Conservation (phyloP, 2,329 filamentous ascomycete genomes). For the Aspergillus amoenus region DNA sequence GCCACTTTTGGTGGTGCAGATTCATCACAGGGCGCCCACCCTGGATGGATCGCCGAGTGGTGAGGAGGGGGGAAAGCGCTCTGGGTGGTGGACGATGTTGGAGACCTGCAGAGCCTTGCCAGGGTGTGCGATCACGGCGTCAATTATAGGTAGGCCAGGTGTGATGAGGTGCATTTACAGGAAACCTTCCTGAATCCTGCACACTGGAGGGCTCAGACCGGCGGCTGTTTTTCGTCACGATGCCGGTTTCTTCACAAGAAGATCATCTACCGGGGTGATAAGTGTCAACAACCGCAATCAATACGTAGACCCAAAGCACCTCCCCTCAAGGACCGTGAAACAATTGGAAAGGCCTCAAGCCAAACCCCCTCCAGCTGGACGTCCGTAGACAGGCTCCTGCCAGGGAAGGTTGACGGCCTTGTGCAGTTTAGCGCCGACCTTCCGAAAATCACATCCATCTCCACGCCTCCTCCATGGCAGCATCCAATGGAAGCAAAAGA, state of each 20-base stretch:
- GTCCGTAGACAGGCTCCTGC: too few relatives aligned
- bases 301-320: not conserved
- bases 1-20: not conserved
- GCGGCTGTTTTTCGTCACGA: conserved; percentile 4
- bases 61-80: not conserved
- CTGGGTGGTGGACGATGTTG: conserved; percentile 4
- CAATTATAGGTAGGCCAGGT: conserved; percentile 10
- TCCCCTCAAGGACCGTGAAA: not conserved
- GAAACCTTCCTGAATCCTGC: conserved; percentile 14
- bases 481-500: conserved; percentile 7
- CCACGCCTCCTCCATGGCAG: conserved; percentile 9
- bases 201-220: conserved; percentile 2
- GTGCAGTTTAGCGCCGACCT: not conserved
- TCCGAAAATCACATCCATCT: conserved; percentile 6
- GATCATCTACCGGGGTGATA: not conserved
- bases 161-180: conserved; percentile 18
- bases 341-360: not conserved
- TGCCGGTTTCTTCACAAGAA: not conserved
- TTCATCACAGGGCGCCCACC: not conserved
- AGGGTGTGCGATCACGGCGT: conserved; percentile 17
- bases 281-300: not conserved
- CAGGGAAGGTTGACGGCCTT: not conserved
- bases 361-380: not conserved
- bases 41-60: not conserved
- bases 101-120: not conserved